Base-by-base conservation (phyloP, 2,329 filamentous ascomycete species). In the Alternaria triticimaculans region DNA sequence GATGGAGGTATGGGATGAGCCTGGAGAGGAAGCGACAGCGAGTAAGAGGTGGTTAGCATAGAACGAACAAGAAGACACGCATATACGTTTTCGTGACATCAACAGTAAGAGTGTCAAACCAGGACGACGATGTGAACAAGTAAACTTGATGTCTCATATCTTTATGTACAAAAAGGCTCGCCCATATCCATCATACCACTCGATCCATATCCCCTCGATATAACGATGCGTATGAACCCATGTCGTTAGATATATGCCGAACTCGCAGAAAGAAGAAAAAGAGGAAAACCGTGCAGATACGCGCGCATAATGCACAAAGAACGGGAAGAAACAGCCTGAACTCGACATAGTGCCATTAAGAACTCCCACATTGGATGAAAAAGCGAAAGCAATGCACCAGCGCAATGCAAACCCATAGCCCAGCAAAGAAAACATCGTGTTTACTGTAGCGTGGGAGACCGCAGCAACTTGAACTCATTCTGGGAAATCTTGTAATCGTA, bases 1-100 rank as follows among this genome's bases (percentile, higher is more conserved):
- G 64, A 89, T 90, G 67, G 87, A 77, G 62, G 75, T 77, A 8
- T 78, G 76, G 76, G 67, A 73, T 62, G 76, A 68, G 61, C 67
- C 68, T 0, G 30, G 23, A 5, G 49, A 57, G 23, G 21, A 46
- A 48, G 9, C n/a, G 44, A 23, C 15, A 6, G 37, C 14, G 9
- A n/a, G 8, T 7, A 41, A 20, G 53, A 44, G 53, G 37, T 28
- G 37, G 37, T 23, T 55, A 44, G 21, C 21, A 21, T 55, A 55
- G 51, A 37, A 7, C 8, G 15, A 37, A n/a, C 2, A n/a, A n/a
- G 3, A 15, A 21, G 8, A 23, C 28, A 8, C 9, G 12, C 49
- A 37, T 11, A 53, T 5, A 23, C 12, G 28, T 3, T 15, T 20
- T 33, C 15, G 11, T 14, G 21, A 10, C 20, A 23, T 23, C 14